Base-by-base conservation (phyloP, 1,139 yeast genomes). In the Suhomyces bokatorum region DNA sequence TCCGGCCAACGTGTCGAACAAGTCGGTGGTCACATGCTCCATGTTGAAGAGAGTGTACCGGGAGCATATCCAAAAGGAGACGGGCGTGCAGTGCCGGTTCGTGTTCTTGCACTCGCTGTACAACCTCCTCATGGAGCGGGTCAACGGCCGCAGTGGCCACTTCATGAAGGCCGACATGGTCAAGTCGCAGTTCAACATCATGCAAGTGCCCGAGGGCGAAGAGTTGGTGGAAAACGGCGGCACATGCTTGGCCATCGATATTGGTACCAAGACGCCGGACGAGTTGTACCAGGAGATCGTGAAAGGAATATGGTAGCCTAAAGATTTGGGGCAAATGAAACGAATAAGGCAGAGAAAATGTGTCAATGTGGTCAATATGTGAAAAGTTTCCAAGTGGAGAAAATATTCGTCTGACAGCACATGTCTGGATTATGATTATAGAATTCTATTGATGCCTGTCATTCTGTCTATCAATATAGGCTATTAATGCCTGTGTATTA, bases 141-240 rank as follows among this genome's bases (percentile, higher is more conserved):
- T 89, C 42, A 67, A 66, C 13, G 63, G 67, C 14, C 74, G 99
- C 51, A 64, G 77, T 53, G 82, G 81, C 40, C 99, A 93, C 59
- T 93, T 76, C 63, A 91, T 93, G 97, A 89, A 89, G 57, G 73
- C 85, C 3, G 78, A 80, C 46, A 88, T 90, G 97, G 81, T 90
- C 36, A 74, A 77, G 48, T 83, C 91, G 17, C 98, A 90, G 60
- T 83, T 83, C 52, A 80, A 73, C 9, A 81, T 82, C 47, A 77
- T 88, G 80, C 85, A 90, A 60, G 67, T 87, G 4, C 97, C 97
- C 0, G 40, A 55, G 9, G 73, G 62, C 1, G 68, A 60, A 1
- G 78, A 73, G 50, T 60, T 71, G 49, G 46, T 67, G 24, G 57
- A 45, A 14, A 64, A 68, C 48, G 77, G 77, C 3, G 78, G 78